Evolutionary conservation across 1,284 basidiomycete species (phyloP).

Genomic region (Melampsora larici-populina): DNA sequence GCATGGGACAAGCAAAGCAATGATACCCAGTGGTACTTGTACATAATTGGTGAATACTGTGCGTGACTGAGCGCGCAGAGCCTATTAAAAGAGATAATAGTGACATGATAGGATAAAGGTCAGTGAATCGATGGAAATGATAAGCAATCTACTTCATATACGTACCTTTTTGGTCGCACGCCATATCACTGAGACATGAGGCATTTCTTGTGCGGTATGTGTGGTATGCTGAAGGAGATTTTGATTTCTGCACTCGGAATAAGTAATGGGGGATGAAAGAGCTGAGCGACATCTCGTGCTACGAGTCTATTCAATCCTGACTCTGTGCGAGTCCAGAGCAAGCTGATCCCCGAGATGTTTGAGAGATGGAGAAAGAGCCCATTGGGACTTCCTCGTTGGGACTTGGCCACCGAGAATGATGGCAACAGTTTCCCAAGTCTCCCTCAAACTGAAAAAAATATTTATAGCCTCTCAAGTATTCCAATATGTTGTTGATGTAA

Average conservation of each 20-base stretch:
- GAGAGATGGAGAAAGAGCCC: not conserved
- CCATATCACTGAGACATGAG: not conserved
- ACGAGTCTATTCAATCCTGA: too few species aligned
- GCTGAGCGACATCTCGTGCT: too few species aligned
- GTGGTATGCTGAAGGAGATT: too few species aligned
- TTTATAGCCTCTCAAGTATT: too few species aligned
- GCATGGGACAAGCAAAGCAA: constrained; percentile 8
- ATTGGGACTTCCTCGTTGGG: not conserved
- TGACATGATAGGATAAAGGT: too few species aligned
- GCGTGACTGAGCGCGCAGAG: not conserved
- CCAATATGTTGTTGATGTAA: too few species aligned
- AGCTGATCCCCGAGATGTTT: not conserved
- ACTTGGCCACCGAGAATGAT: not conserved
- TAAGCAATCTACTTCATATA: too few species aligned
- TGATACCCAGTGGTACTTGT: constrained; percentile 17
- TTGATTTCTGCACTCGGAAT: too few species aligned
- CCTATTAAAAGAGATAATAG: not conserved
- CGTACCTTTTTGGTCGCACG: not conserved
- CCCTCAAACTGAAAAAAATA: not conserved
- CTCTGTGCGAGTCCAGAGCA: too few species aligned
- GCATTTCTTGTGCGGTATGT: not conserved
- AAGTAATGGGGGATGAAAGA: too few species aligned
- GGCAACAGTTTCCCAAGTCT: not conserved
- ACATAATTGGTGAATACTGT: constrained; percentile 24
- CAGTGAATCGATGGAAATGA: too few species aligned